These are phyloP conservation scores for Apiotrichum domesticum DNA, from an alignment of 1,284 basidiomycete genomes.

Conservation along the genomic window DNA sequence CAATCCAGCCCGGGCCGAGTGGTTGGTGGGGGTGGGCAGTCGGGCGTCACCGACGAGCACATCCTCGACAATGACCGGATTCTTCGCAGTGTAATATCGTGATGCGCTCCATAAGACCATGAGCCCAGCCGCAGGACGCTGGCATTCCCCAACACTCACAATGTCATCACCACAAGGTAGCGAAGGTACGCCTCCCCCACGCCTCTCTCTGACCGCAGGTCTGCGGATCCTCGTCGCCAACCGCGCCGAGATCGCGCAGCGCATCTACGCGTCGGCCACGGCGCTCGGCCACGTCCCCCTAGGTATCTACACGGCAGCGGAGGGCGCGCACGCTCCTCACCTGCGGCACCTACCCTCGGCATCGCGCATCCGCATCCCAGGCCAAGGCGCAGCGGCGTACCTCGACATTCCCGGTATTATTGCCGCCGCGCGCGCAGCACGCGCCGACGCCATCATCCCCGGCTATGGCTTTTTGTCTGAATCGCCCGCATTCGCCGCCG, in stretches of 20 bases:
- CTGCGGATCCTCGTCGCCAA: conserved; percentile 17
- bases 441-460: conserved; percentile 21
- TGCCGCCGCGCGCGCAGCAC: conserved; percentile 6
- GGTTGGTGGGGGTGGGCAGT: too few species aligned
- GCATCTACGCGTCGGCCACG: conserved; percentile 13
- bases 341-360: conserved; percentile 5
- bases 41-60: too few species aligned
- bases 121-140: too few species aligned
- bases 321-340: conserved; percentile 11
- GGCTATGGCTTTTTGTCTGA: conserved; percentile 90
- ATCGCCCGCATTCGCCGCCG: conserved; percentile 53
- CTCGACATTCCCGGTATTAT: conserved; percentile 11
- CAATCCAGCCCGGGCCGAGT: too few species aligned
- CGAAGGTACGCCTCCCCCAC: too few species aligned
- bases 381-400: conserved; percentile 12
- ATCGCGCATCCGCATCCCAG: conserved; percentile 12
- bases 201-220: not conserved
- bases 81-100: too few species aligned
- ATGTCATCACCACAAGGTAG: too few species aligned
- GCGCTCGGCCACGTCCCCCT: conserved; percentile 13
- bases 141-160: too few species aligned
- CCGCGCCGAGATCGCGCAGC: conserved; percentile 17
- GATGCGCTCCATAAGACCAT: too few species aligned
- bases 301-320: conserved; percentile 12
- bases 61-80: too few species aligned